A percentile compares a stretch with the other conserved stretches of the same genome.
These are phyloP conservation scores for Bifiguratus adelaidae DNA, from an alignment of 192 early-diverging fungal genomes.

Conservation along the genomic window DNA sequence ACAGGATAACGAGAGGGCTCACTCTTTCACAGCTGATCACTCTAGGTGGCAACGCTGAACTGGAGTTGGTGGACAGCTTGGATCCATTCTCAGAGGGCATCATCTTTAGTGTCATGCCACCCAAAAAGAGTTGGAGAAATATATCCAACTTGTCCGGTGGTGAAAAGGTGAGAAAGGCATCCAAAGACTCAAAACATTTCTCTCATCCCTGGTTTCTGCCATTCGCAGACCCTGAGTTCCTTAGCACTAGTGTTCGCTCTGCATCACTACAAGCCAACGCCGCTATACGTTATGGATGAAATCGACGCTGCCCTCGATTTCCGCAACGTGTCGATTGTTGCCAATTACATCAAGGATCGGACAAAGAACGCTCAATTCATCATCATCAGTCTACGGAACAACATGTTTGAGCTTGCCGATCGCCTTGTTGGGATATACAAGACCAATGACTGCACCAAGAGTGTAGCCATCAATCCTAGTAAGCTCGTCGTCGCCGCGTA, in stretches of 20 bases:
- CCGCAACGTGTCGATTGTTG: conserved; percentile 97
- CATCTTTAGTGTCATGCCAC: conserved; percentile 98
- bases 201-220: neutral
- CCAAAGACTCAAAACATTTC: neutral
- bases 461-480: conserved; percentile 56
- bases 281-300: conserved; percentile 99
- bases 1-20: neutral
- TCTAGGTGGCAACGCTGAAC: conserved; percentile 93
- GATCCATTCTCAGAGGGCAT: conserved; percentile 99
- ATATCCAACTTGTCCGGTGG: conserved; percentile 98
- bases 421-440: conserved; percentile 99
- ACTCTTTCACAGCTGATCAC: conserved; percentile 73
- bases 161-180: conserved; percentile 68
- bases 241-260: conserved; percentile 97
- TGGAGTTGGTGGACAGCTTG: conserved; percentile 92
- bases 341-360: conserved; percentile 96
- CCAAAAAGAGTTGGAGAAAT: conserved; percentile 99
- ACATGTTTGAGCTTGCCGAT: conserved; percentile 99
- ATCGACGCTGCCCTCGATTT: conserved; percentile 99
- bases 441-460: conserved; percentile 83
- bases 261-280: conserved; percentile 98
- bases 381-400: conserved; percentile 96
- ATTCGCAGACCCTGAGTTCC: conserved; percentile 80
- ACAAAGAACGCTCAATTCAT: conserved; percentile 98
- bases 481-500: too few species aligned